Base-by-base conservation (phyloP, 495 filamentous ascomycete species). In the Aspergillus incahuasiensis region DNA sequence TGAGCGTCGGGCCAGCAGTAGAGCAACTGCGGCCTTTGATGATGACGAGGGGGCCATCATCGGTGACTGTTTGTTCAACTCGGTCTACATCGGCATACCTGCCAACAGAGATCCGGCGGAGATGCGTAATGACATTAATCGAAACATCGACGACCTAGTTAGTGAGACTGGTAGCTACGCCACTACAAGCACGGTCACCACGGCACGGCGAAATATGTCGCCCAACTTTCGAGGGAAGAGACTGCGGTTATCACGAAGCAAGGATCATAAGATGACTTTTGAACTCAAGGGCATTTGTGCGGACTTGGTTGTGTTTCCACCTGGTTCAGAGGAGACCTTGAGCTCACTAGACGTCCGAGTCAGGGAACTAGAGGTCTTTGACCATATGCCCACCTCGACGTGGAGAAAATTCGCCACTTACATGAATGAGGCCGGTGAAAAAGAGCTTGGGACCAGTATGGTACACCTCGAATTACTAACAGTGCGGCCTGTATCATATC, bases 341-440 rank as follows among this genome's bases (percentile, higher is more conserved):
- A 95, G 83, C 60, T 92, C 91, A 9, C 67, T 97, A 40, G 91
- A 96, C 70, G 74, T 97, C 15, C 81, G 88, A 1, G 79, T 97
- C 11, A 76, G 79, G 34, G 88, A 97, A 51, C 70, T 97, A 9
- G 91, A 96, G 54, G 85, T 99, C 21, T 95, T 94, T 58, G 95
- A 99, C 68, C 90, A 96, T 66, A 81, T 97, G 0, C 88, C 91
- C 2, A 94, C 91, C 0, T 97, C 94, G 8, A 97, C 92, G 1
- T 99, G 95, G 95, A 94, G 89, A 70, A 97, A 96, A 64, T 97
- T 99, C 67, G 87, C 89, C 35, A 97, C 90, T 0, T 96, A 95
- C 63, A 90, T 95, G 77, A 82, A 85, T 42, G 91, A 96, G 67
- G 86, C 84, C 6, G 90, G 89, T 7, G 84, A 89, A 56, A 82